These are phyloP conservation scores for Globisporangium lucens DNA, from an alignment of 352 stramenopile genomes.

Conservation along the genomic window DNA sequence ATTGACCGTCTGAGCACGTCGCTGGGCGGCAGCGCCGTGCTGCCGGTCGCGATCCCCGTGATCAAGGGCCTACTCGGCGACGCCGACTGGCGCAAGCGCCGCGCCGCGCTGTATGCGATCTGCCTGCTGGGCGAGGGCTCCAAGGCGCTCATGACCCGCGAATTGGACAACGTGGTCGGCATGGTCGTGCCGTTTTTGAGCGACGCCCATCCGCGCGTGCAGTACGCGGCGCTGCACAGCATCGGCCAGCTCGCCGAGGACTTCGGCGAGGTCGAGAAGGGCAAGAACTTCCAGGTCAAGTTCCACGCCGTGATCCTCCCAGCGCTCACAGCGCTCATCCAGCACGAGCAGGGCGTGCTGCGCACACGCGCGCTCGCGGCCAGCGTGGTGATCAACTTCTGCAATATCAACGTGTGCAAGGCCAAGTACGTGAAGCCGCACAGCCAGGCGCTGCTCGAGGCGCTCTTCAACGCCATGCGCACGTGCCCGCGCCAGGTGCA, in stretches of 20 bases:
- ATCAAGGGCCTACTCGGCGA: conserved; percentile 62
- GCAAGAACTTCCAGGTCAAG: conserved; percentile 87
- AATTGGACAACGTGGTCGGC: conserved; percentile 71
- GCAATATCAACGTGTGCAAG: conserved; percentile 83
- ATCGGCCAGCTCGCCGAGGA: conserved; percentile 81
- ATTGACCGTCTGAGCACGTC: conserved; percentile 76
- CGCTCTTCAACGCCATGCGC: conserved; percentile 78
- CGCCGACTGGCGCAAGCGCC: conserved; percentile 69
- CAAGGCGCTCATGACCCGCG: conserved; percentile 75
- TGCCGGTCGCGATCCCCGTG: conserved; percentile 75
- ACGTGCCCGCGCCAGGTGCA: conserved; percentile 78
- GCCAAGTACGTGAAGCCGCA: conserved; percentile 68
- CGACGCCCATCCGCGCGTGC: conserved; percentile 72
- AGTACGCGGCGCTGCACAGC: conserved; percentile 82
- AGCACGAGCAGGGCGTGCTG: conserved; percentile 59
- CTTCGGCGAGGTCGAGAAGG: conserved; percentile 79
- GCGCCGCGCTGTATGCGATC: conserved; percentile 72
- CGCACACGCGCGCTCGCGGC: conserved; percentile 74
- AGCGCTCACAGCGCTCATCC: conserved; percentile 60
- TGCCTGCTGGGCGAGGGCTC: conserved; percentile 75
- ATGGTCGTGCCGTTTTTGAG: conserved; percentile 68
- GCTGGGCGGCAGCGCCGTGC: conserved; percentile 67
- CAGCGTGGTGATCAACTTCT: conserved; percentile 85
- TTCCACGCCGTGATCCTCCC: conserved; percentile 68
- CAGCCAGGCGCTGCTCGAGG: conserved; percentile 64